Evolutionary conservation across 345 rosid genomes (phyloP), one percentile per base, ranked within the genome.

Genomic region (Eucalyptus polybractea): DNA sequence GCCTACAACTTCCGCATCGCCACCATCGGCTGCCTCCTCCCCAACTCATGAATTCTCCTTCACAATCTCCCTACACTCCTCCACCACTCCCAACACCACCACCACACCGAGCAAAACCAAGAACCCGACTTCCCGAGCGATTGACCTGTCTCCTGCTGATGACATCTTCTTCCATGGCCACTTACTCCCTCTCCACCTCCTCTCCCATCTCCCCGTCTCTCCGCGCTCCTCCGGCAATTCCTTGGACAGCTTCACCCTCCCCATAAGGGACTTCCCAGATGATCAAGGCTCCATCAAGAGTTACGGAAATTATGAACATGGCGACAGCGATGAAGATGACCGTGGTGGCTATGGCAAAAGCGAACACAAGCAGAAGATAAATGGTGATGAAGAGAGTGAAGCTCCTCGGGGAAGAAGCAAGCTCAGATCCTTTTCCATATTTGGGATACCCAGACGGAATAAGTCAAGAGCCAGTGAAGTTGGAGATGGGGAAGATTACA

Each of bases 81-180:
- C 95, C 69, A 81, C 45, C 86, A 7, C 45, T n/a, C 80, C 88
- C 42, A n/a, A n/a, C 53, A 33, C 90, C 44, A 80, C 91, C 87
- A 40, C 27, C 54, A 24, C 86, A 9, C 91, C 65, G 21, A 31
- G 53, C 80, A 83, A 93, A 67, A 25, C 29, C 86, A 93, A 93
- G 83, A 90, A 93, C 88, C 91, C 91, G 87, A 53, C 92, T 89
- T 92, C 96, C 31, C 91, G 93, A 83, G 97, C 99, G 45, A 94
- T 96, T 22, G 99, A 98, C 93, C 92, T 98, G 76, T 94, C 99
- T 22, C 99, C 99, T 0, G 99, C 99, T 1, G 99, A 98, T 92
- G 99, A 98, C 60, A 98, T 98, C 93, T 98, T 98, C 97, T 98
- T 98, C 93, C 99, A 98, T 88, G 99, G 99, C 58, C 99, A 97